Evolutionary conservation across 345 rosid species (phyloP).

Genomic region (Lagerstroemia speciosa): DNA sequence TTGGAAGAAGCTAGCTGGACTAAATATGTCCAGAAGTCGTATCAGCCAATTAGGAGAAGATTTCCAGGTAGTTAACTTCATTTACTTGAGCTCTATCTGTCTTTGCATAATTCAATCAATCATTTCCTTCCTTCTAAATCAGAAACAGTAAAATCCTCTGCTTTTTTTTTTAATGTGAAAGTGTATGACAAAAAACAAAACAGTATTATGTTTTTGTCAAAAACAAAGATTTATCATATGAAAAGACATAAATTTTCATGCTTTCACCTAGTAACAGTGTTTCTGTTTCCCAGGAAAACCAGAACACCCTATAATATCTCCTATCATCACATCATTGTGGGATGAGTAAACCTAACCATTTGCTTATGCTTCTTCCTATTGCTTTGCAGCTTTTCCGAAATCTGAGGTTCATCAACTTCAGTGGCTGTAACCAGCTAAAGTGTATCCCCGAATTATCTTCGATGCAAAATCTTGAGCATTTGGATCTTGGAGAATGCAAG

Average conservation of each 20-base stretch:
- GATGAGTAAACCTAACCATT: background rate
- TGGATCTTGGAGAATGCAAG: slow-evolving; percentile 9
- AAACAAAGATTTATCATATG: too few species aligned
- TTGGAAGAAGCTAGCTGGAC: slow-evolving; percentile 1
- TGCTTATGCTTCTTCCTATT: too few species aligned
- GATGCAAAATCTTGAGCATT: slow-evolving; percentile 2
- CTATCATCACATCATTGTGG: background rate
- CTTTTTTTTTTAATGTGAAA: too few species aligned
- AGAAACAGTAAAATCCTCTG: too few species aligned
- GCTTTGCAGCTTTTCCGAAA: slow-evolving; percentile 1
- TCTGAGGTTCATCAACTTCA: background rate
- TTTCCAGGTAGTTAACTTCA: background rate
- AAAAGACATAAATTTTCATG: too few species aligned
- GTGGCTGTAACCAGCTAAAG: background rate
- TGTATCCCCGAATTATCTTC: slow-evolving; percentile 5
- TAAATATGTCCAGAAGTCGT: background rate
- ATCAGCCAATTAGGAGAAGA: background rate
- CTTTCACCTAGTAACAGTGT: too few species aligned
- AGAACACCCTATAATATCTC: too few species aligned
- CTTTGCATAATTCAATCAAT: too few species aligned
- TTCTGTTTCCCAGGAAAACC: too few species aligned
- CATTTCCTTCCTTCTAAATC: too few species aligned
- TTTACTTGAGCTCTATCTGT: background rate
- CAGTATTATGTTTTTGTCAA: too few species aligned
- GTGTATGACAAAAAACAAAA: too few species aligned